Evolutionary conservation across 2,329 filamentous ascomycete genomes (phyloP).

Genomic region (Macrophomina tecta): DNA sequence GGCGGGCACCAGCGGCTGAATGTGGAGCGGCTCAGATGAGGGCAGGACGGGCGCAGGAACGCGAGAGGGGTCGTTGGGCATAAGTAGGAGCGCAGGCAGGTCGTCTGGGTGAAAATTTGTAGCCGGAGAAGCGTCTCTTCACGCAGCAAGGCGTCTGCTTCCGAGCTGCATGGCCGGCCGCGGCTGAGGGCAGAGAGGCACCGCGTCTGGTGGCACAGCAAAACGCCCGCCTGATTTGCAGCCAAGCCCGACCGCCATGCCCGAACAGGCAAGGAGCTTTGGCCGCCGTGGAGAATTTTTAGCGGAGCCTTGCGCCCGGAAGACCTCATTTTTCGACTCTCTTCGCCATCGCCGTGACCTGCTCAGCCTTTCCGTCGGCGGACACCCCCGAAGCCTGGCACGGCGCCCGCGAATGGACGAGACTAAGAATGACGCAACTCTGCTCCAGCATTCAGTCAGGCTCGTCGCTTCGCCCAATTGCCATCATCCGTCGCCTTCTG

Average conservation of each 20-base stretch:
- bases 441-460: neutral
- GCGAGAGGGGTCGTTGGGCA: neutral
- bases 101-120: neutral
- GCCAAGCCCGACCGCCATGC: conserved; percentile 19
- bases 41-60: neutral
- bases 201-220: neutral
- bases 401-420: neutral
- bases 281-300: conserved; percentile 19
- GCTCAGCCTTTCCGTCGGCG: neutral
- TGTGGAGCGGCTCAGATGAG: neutral
- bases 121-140: neutral
- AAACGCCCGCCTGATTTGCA: conserved; percentile 19
- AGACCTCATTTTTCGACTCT: neutral
- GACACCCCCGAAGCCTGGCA: neutral
- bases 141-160: neutral
- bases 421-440: conserved; percentile 6
- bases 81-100: neutral
- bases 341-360: neutral
- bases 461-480: neutral
- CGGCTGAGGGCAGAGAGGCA: neutral
- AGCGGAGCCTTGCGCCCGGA: conserved; percentile 8
- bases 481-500: neutral
- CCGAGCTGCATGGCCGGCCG: neutral
- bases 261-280: conserved; percentile 19
- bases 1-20: conserved; percentile 5